Evolutionary conservation across 1,284 basidiomycete genomes (phyloP), one percentile per base, ranked within the genome.

Genomic region (Naganishia liquefaciens): DNA sequence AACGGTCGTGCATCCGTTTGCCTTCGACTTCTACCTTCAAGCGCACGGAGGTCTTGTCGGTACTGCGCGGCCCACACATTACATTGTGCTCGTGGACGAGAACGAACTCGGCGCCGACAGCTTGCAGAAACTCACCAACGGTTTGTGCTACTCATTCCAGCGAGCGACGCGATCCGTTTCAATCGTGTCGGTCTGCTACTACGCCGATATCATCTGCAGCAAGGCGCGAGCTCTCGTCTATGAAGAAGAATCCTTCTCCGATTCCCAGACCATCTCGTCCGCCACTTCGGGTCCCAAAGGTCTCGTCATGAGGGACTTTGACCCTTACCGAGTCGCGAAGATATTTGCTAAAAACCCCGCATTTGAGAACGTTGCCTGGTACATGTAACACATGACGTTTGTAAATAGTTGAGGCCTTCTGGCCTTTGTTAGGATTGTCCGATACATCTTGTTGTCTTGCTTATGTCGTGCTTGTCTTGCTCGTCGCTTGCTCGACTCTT

Each of bases 61-160:
- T 23, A 76, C 74, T 17, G 78, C 80, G 5, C 72, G 77, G 6
- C 80, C 81, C 0, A 79, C 80, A 13, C 80, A 81, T 66, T 81
- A 81, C 23, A 30, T 61, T 27, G 62, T 63, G 13, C 61, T 67
- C 15, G 47, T 63, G 15, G 55, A 67, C 27, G 66, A 67, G 9
- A 55, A 60, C 42, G 50, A 64, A n/a, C 44, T 67, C 43, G 57
- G 57, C 21, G 39, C 62, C 39, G 66, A 67, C 40, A 52, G 64
- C 30, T 42, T 67, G 50, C 64, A 65, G 11, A 46, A 46, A 28
- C 44, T 67, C 23, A 54, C 66, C 42, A 67, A 67, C 51, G 62
- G 49, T 9, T 21, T 67, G n/a, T 67, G 62, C 23, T 67, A 67
- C 44, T 58, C 54, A 33, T 67, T 67, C 50, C 54, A 54, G 9